Percentiles rank a stretch among this genome's conserved stretches.
These are phyloP conservation scores for Aureobasidium uvarum DNA, from an alignment of 2,329 filamentous ascomycete genomes.

Conservation along the genomic window DNA sequence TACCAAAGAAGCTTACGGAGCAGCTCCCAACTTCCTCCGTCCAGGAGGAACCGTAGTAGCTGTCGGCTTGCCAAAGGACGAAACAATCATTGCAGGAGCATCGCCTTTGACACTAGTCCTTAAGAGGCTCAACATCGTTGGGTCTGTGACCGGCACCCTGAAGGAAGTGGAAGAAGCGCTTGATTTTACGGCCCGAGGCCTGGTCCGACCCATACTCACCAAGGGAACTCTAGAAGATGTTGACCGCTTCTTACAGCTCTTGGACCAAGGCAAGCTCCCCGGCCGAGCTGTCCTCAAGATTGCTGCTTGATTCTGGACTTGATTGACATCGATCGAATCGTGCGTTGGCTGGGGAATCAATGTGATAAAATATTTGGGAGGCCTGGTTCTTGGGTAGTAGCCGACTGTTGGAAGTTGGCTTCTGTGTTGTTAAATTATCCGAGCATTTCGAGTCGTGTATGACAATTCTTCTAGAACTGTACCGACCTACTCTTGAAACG, in stretches of 20 bases:
- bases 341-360: neutral
- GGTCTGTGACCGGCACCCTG: constrained; percentile 45
- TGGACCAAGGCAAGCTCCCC: constrained; percentile 42
- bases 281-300: constrained; percentile 47
- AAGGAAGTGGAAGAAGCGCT: constrained; percentile 49
- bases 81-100: constrained; percentile 40
- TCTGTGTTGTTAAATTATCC: too few species aligned
- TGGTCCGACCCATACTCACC: constrained; percentile 44
- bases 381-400: neutral
- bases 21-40: constrained; percentile 37
- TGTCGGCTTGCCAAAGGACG: constrained; percentile 40
- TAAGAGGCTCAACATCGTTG: constrained; percentile 46
- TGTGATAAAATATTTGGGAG: neutral
- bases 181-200: constrained; percentile 46
- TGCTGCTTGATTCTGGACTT: neutral
- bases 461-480: neutral
- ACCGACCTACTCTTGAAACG: neutral
- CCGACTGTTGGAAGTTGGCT: neutral
- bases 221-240: constrained; percentile 44
- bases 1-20: constrained; percentile 40
- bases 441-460: neutral
- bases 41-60: constrained; percentile 42
- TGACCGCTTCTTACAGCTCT: constrained; percentile 42
- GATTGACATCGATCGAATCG: neutral
- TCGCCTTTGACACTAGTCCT: constrained; percentile 42